Evolutionary conservation across 2,329 filamentous ascomycete species (phyloP).

Genomic region (Pezicula neosporulosa): DNA sequence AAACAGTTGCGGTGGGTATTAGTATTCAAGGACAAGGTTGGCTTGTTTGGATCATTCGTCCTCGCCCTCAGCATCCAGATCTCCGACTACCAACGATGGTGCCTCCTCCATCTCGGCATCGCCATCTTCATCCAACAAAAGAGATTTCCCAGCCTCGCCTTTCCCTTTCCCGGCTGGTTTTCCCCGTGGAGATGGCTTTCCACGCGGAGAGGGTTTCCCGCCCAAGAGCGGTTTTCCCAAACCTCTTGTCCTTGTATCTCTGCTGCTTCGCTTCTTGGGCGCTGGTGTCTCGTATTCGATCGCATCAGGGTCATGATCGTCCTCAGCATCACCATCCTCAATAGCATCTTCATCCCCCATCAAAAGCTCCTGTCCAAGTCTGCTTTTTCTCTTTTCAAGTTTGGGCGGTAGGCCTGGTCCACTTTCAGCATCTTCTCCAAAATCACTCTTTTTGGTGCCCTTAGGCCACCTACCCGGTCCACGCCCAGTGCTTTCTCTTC

Average conservation of each 20-base stretch:
- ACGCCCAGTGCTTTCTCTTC: constrained; percentile 57
- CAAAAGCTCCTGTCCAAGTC: constrained; percentile 26
- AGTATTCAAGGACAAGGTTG: background rate
- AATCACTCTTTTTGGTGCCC: constrained; percentile 65
- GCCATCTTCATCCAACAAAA: constrained; percentile 5
- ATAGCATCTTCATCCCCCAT: constrained; percentile 22
- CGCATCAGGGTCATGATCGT: constrained; percentile 6
- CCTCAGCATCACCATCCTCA: constrained; percentile 15
- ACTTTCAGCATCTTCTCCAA: constrained; percentile 60
- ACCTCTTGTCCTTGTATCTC: constrained; percentile 9
- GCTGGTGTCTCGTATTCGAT: constrained; percentile 14
- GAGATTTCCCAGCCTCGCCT: constrained; percentile 2
- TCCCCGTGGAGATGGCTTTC: too few species aligned
- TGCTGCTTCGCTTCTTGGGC: constrained; percentile 8
- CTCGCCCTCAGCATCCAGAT: constrained; percentile 11
- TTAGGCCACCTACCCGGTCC: constrained; percentile 66
- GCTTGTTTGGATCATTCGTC: constrained; percentile 4
- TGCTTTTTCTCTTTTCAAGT: constrained; percentile 24
- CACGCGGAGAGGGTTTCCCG: background rate
- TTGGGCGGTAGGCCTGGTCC: constrained; percentile 60
- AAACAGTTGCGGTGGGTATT: background rate
- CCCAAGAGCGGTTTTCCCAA: constrained; percentile 4
- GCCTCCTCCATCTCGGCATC: constrained; percentile 24
- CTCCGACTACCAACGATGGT: constrained; percentile 3
- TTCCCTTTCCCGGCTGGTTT: constrained; percentile 3